Evolutionary conservation across 805 yeast genomes (phyloP).

Genomic region (Kodamaea nitidulidarum): DNA sequence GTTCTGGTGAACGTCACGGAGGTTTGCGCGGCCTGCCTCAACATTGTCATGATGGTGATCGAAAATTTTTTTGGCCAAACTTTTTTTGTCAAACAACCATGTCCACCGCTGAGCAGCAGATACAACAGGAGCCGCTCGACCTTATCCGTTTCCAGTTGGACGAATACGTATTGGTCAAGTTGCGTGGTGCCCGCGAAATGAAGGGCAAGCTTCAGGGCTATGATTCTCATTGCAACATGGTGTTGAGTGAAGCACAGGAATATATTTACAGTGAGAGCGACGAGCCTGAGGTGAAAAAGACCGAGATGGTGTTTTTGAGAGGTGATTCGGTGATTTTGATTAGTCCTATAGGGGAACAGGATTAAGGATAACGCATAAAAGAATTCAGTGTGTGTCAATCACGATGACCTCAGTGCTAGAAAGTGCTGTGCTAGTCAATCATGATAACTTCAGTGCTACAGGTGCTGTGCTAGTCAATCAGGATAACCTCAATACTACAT

Average conservation of each 20-base stretch:
- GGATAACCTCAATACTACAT: too few species aligned
- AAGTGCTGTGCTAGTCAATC: too few species aligned
- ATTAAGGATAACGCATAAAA: too few species aligned
- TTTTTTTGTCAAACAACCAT: conserved; percentile 14
- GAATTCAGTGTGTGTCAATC: not conserved
- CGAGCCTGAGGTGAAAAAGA: conserved; percentile 46
- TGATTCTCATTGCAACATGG: conserved; percentile 95
- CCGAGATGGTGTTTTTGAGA: conserved; percentile 91
- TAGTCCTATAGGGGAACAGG: conserved; percentile 31
- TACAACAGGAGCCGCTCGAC: conserved; percentile 73
- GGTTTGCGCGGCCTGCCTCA: not conserved
- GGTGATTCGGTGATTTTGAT: conserved; percentile 96
- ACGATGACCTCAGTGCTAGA: not conserved
- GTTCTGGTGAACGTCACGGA: conserved; percentile 1
- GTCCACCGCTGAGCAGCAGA: conserved; percentile 34
- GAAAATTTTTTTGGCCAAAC: conserved; percentile 1
- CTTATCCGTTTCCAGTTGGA: conserved; percentile 81
- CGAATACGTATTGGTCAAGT: conserved; percentile 80
- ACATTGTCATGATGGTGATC: not conserved
- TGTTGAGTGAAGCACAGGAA: conserved; percentile 88
- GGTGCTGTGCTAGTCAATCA: too few species aligned
- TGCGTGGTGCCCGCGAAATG: conserved; percentile 92
- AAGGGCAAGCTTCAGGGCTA: conserved; percentile 88
- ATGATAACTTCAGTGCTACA: too few species aligned
- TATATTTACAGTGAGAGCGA: conserved; percentile 59